phyloP scores from a whole-genome alignment of 805 yeast species.

The Schwanniomyces polymorphus region DNA sequence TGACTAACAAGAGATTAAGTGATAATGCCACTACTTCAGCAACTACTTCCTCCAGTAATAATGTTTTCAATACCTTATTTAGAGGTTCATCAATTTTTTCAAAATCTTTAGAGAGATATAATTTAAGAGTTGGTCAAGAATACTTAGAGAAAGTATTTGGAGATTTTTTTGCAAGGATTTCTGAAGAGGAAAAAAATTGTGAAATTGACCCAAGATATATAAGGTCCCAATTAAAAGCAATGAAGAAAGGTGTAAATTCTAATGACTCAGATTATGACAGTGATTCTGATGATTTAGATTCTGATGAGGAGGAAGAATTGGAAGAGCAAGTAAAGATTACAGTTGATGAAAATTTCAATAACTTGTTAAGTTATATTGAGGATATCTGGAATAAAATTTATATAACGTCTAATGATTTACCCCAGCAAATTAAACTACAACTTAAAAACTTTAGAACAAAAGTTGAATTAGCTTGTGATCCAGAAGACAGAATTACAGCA shows the following conservation, averaged over 20 bases:
- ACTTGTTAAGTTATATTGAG: conserved; percentile 51
- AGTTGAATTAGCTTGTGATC: conserved; percentile 62
- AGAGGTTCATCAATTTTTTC: conserved; percentile 85
- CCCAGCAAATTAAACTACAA: conserved; percentile 62
- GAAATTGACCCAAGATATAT: conserved; percentile 80
- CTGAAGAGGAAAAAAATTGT: conserved; percentile 52
- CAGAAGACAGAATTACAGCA: conserved; percentile 52
- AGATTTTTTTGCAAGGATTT: conserved; percentile 56
- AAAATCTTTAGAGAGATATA: conserved; percentile 75
- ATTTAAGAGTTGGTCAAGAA: conserved; percentile 75
- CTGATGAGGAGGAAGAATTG: conserved; percentile 30
- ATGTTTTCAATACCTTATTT: conserved; percentile 49
- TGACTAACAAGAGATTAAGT: conserved; percentile 23
- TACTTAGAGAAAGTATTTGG: conserved; percentile 75
- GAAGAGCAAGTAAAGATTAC: conserved; percentile 33
- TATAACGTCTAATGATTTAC: conserved; percentile 71
- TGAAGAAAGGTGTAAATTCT: conserved; percentile 19
- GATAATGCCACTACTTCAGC: conserved; percentile 3
- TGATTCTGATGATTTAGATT: conserved; percentile 16
- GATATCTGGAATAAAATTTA: conserved; percentile 68
- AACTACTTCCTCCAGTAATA: conserved; percentile 21
- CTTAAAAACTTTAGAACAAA: conserved; percentile 62
- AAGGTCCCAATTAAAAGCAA: conserved; percentile 32
- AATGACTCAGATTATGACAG: conserved; percentile 20
- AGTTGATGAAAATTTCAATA: conserved; percentile 47